These are phyloP conservation scores for Dendrobium chrysotoxum DNA, from an alignment of 106 monocot species.

Conservation along the genomic window DNA sequence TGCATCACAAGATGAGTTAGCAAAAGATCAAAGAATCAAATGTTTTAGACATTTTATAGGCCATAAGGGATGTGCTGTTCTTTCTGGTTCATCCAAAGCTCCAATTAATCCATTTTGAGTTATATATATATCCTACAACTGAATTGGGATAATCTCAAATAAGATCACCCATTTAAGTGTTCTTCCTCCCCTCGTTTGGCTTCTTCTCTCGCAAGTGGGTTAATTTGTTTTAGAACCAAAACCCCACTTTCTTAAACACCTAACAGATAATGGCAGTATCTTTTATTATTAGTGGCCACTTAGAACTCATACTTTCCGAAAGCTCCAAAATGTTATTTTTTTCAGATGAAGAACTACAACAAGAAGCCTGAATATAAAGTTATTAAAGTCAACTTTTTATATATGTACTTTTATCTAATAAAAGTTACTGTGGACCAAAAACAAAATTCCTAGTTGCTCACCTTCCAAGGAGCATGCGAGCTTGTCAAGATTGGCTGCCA, in stretches of 20 bases:
- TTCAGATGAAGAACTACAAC: no score
- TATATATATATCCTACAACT: no score
- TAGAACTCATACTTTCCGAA: background rate
- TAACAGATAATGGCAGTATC: background rate
- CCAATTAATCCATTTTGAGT: background rate
- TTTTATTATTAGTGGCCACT: background rate
- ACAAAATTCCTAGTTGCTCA: conserved; percentile 1
- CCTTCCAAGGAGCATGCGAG: conserved; percentile 56
- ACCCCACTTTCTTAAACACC: background rate
- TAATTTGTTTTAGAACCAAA: no score
- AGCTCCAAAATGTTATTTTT: background rate
- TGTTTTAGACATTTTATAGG: background rate
- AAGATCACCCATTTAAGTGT: background rate
- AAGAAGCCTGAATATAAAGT: no score
- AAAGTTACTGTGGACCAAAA: no score
- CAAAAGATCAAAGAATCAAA: background rate
- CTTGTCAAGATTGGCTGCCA: conserved; percentile 39
- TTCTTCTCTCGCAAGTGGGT: no score
- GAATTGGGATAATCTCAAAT: background rate
- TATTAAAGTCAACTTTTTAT: no score
- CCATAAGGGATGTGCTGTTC: background rate
- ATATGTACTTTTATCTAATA: no score
- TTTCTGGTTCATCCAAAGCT: background rate
- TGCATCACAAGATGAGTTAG: background rate
- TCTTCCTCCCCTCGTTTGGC: no score